Evolutionary conservation across 2,329 filamentous ascomycete species (phyloP).

Genomic region (Triangularia setosa): DNA sequence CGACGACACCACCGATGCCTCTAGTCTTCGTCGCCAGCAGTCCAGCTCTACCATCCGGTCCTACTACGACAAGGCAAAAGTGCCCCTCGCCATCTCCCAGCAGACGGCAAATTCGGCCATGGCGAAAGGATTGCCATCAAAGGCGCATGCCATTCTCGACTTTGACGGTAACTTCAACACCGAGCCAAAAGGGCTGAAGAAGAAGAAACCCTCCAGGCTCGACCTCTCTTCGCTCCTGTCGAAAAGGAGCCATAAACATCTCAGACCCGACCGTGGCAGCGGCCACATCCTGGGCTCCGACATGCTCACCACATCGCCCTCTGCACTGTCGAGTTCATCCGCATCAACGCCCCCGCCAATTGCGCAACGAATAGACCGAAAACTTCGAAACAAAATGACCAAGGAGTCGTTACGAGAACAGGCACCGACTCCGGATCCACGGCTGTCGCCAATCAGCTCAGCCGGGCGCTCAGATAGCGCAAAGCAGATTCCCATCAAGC

Average conservation of each 20-base stretch:
- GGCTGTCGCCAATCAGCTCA: not conserved
- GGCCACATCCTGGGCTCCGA: constrained; percentile 36
- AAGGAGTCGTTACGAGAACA: constrained; percentile 33
- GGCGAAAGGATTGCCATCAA: constrained; percentile 51
- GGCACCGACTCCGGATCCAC: not conserved
- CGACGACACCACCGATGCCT: constrained; percentile 36
- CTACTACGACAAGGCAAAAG: constrained; percentile 54
- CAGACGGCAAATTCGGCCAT: constrained; percentile 57
- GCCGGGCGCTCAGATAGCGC: not conserved
- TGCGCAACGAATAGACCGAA: constrained; percentile 28
- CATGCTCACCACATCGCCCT: constrained; percentile 40
- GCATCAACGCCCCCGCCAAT: constrained; percentile 29
- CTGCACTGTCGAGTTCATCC: constrained; percentile 37
- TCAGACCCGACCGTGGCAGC: constrained; percentile 27
- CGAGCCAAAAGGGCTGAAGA: constrained; percentile 34
- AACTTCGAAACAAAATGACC: constrained; percentile 34
- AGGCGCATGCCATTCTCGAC: constrained; percentile 45
- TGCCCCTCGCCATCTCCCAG: constrained; percentile 54
- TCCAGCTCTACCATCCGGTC: constrained; percentile 55
- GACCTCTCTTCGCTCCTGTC: constrained; percentile 46
- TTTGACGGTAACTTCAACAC: constrained; percentile 36
- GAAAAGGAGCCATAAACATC: constrained; percentile 29
- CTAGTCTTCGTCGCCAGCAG: constrained; percentile 44
- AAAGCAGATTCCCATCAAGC: constrained; percentile 20
- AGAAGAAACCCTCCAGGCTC: constrained; percentile 46